Evolutionary conservation across 352 stramenopile genomes (phyloP), one percentile per base, ranked within the genome.

Genomic region (Phytopythium ostracodes): DNA sequence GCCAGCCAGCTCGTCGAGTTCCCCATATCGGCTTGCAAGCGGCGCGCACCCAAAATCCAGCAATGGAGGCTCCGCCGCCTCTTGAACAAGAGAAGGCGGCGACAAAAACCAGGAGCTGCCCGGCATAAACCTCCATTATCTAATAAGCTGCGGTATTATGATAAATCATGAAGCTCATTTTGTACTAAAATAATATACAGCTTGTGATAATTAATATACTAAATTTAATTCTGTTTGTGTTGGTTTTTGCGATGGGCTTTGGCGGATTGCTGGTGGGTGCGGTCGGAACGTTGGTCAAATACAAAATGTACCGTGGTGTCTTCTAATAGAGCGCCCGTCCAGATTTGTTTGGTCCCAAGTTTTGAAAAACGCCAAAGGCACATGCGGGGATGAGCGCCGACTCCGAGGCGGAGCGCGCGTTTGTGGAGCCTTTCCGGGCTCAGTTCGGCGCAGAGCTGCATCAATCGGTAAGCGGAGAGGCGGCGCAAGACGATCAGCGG

Each of bases 1-100:
- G 84, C 56, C 46, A 92, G 49, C 84, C 84, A 94, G 60, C 79
- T 89, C 64, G 82, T 77, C 22, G 80, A 66, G 64, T 92, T 92
- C 31, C 84, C 84, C 84, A 93, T 93, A 25, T 24, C 38, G n/a
- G n/a, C n/a, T n/a, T 27, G 35, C 42, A n/a, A 51, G 47, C 40
- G 20, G 6, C 15, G 22, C 12, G 10, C 10, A 20, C 18, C 14
- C 17, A 18, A 46, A 42, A 49, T 36, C 15, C 33, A 7, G 22
- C 2, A 38, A 59, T 46, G 52, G 33, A 43, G 8, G n/a, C n/a
- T n/a, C 10, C 27, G 17, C 33, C 8, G 42, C 42, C 42, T 49
- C 6, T 49, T 49, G 42, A 49, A 15, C 42, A 31, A 25, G 27
- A 51, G 44, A 44, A 44, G 38, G 38, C 44, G 44, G n/a, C 44